A percentile compares a stretch with the other conserved stretches of the same genome.
Conservation (phyloP, 2,329 filamentous ascomycete species). For the Elsinoe arachidis region DNA sequence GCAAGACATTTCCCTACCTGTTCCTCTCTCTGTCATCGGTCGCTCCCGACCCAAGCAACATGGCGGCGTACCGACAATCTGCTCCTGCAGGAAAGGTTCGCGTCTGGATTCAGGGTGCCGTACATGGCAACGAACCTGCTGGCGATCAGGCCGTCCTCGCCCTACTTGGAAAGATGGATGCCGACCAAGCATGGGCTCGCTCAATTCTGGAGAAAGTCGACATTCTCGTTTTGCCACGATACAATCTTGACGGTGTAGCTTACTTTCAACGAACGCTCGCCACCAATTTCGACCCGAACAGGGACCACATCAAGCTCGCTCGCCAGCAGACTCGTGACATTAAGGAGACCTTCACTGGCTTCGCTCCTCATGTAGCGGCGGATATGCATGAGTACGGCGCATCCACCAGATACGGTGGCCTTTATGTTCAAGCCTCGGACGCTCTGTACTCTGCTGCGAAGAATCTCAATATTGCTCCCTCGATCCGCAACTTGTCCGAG, state of each 20-base stretch:
- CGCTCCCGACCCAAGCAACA: constrained; percentile 11
- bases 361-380: constrained; percentile 28
- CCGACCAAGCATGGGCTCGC: constrained; percentile 26
- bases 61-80: not conserved
- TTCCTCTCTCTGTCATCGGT: constrained; percentile 19
- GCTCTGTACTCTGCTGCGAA: constrained; percentile 30
- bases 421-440: constrained; percentile 29
- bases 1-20: constrained; percentile 26
- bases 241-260: constrained; percentile 30
- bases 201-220: constrained; percentile 27
- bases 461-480: constrained; percentile 30
- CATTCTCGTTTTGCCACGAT: constrained; percentile 28
- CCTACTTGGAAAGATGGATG: constrained; percentile 28
- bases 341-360: constrained; percentile 26
- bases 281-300: constrained; percentile 31
- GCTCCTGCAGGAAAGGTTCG: constrained; percentile 24
- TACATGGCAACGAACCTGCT: constrained; percentile 32
- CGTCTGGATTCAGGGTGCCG: constrained; percentile 31
- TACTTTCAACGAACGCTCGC: constrained; percentile 31
- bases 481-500: constrained; percentile 29
- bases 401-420: constrained; percentile 21
- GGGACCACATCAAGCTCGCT: constrained; percentile 30
- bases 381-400: constrained; percentile 32
- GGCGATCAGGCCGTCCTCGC: constrained; percentile 30
- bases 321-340: constrained; percentile 30